Conservation (phyloP, 208 protist genomes). For the Leptomonas seymouri region DNA sequence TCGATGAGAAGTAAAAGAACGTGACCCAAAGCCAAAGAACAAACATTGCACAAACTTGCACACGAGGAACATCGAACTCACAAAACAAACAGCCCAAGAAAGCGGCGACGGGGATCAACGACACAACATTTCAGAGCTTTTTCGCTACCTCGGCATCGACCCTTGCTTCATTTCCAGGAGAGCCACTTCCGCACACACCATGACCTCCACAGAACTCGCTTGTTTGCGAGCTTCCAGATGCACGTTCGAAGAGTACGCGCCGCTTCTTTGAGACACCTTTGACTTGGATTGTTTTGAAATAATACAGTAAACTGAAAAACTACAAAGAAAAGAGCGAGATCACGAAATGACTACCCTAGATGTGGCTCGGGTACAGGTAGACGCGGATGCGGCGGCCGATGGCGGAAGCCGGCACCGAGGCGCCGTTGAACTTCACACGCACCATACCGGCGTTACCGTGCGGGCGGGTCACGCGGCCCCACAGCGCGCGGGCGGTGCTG, state of each 20-base stretch:
- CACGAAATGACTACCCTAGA: constrained; percentile 78
- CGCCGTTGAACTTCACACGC: constrained; percentile 96
- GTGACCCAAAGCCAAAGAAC: too few relatives aligned
- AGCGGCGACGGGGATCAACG: too few relatives aligned
- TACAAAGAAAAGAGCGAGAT: constrained; percentile 13
- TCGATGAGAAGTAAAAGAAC: too few relatives aligned
- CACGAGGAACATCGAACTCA: too few relatives aligned
- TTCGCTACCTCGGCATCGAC: too few relatives aligned
- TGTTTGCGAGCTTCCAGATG: neutral
- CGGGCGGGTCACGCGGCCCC: constrained; percentile 96
- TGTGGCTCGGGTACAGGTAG: constrained; percentile 98
- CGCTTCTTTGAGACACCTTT: neutral
- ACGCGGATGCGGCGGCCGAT: constrained; percentile 97
- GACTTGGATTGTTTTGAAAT: constrained; percentile 7
- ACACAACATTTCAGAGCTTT: too few relatives aligned
- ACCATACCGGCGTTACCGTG: constrained; percentile 98
- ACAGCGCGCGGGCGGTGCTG: constrained; percentile 96
- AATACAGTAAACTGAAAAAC: constrained; percentile 22
- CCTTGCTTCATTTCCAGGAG: too few relatives aligned
- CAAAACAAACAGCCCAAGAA: too few relatives aligned
- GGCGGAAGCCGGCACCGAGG: constrained; percentile 95
- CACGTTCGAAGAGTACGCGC: neutral
- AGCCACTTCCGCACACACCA: too few relatives aligned
- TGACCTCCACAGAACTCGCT: too few relatives aligned
- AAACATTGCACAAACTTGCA: too few relatives aligned